A percentile compares a stretch with the other conserved stretches of the same genome.
phyloP scores from a whole-genome alignment of 2,329 filamentous ascomycete species.

The Fusarium gaditjirri region DNA sequence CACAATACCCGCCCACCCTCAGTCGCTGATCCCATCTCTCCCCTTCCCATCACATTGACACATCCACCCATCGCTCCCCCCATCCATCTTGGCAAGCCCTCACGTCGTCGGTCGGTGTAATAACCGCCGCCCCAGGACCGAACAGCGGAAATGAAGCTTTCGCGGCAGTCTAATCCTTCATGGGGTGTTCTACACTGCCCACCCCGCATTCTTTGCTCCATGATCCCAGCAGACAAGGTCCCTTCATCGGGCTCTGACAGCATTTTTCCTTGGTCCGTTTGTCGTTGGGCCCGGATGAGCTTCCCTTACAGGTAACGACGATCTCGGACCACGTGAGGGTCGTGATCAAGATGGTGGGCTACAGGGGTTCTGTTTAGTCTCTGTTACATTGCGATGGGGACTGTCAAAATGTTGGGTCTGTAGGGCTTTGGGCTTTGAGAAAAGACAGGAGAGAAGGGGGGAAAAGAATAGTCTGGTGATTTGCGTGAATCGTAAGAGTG shows the following conservation, averaged over 20 bases:
- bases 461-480: background rate
- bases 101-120: background rate
- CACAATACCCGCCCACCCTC: slow-evolving; percentile 21
- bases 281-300: slow-evolving; percentile 35
- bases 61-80: background rate
- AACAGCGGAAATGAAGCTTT: slow-evolving; percentile 13
- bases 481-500: background rate
- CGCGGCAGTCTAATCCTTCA: background rate
- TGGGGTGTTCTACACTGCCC: slow-evolving; percentile 3
- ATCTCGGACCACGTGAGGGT: slow-evolving; percentile 38
- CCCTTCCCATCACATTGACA: background rate
- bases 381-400: slow-evolving; percentile 18
- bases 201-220: slow-evolving; percentile 32
- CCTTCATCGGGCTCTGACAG: background rate
- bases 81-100: slow-evolving; percentile 15
- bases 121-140: slow-evolving; percentile 20
- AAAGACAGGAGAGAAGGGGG: background rate
- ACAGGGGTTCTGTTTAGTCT: slow-evolving; percentile 15
- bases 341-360: slow-evolving; percentile 16
- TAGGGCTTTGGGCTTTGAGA: background rate
- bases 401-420: slow-evolving; percentile 27
- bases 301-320: slow-evolving; percentile 40
- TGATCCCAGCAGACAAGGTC: slow-evolving; percentile 13
- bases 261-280: slow-evolving; percentile 25
- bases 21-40: background rate